phyloP scores from a whole-genome alignment of 2,329 filamentous ascomycete genomes.

The Arthrobotrys entomopaga region DNA sequence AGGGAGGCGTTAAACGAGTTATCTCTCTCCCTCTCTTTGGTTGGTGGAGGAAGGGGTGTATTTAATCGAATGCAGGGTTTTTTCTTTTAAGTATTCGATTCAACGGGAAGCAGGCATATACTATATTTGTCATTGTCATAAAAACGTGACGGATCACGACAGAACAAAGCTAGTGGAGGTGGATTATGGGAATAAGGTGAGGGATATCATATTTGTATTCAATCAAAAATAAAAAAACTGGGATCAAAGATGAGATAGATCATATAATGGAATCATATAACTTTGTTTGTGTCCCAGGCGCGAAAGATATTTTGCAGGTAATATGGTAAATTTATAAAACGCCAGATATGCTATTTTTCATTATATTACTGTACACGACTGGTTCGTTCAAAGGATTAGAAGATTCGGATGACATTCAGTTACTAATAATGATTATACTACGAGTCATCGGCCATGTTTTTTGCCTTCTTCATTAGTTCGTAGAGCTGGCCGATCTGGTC shows the following conservation, averaged over 20 bases:
- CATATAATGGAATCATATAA: neutral
- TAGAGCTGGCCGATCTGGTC: conserved; percentile 94
- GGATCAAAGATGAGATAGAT: conserved; percentile 33
- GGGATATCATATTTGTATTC: no score
- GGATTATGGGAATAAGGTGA: neutral
- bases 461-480: conserved; percentile 75
- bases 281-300: no score
- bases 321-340: no score
- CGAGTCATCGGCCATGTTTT: conserved; percentile 21
- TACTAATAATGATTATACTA: neutral
- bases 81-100: conserved; percentile 16
- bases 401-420: no score
- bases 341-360: no score
- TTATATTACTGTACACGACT: no score
- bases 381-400: no score
- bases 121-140: neutral
- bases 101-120: no score
- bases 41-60: neutral
- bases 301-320: no score
- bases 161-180: conserved; percentile 40
- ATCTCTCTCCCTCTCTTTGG: neutral
- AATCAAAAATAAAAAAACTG: no score
- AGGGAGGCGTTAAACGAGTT: conserved; percentile 56
- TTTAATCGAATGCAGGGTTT: neutral
- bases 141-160: neutral